phyloP scores from a whole-genome alignment of 2,329 filamentous ascomycete genomes.

The Aschersonia sp. region DNA sequence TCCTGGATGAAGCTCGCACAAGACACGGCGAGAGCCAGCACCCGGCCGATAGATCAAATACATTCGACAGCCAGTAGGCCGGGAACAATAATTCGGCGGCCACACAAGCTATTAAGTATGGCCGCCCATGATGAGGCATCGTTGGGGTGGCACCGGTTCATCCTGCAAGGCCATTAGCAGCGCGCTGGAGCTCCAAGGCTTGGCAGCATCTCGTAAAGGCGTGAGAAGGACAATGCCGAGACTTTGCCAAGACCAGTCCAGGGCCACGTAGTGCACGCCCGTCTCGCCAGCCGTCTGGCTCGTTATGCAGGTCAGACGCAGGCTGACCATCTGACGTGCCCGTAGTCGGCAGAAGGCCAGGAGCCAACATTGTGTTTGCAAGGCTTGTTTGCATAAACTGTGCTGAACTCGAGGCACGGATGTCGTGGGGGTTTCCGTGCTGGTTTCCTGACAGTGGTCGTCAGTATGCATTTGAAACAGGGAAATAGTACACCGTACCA shows the following conservation, averaged over 20 bases:
- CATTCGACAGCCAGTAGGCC: no score
- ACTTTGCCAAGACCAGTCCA: constrained; percentile 8
- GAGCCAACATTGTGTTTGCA: not conserved
- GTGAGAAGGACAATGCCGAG: constrained; percentile 7
- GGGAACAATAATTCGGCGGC: not conserved
- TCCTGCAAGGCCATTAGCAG: not conserved
- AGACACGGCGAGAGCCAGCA: no score
- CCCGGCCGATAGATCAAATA: no score
- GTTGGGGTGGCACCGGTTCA: constrained; percentile 1
- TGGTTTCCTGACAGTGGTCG: not conserved
- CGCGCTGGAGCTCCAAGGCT: constrained; percentile 6
- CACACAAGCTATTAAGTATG: not conserved
- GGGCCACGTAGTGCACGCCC: constrained; percentile 2
- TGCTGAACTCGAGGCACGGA: not conserved
- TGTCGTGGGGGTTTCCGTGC: not conserved
- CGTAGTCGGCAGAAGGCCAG: not conserved
- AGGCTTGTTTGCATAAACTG: not conserved
- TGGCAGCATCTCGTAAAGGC: constrained; percentile 6
- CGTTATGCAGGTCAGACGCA: not conserved
- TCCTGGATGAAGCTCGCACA: no score
- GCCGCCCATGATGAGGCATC: not conserved
- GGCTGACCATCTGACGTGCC: not conserved
- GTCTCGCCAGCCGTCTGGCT: not conserved
- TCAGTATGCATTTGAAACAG: not conserved
- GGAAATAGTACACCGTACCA: not conserved